These are phyloP conservation scores for Saxophila tyrrhenica DNA, from an alignment of 495 filamentous ascomycete species.

Conservation along the genomic window DNA sequence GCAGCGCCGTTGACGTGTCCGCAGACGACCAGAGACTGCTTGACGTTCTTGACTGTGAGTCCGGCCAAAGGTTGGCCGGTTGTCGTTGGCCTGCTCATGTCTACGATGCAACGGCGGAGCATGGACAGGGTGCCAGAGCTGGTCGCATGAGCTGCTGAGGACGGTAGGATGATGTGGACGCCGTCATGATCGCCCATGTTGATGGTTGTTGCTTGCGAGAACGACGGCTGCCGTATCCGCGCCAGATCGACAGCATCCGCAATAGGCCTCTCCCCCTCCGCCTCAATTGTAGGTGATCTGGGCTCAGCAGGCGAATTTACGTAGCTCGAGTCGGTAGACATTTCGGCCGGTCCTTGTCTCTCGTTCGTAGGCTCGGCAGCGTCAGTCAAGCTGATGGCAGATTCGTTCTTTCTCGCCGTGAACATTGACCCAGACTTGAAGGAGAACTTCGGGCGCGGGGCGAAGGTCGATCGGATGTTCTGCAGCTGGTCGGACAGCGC, in stretches of 20 bases:
- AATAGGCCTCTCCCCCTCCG: neutral
- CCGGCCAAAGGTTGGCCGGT: conserved; percentile 58
- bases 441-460: conserved; percentile 58
- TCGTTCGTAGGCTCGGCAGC: conserved; percentile 16
- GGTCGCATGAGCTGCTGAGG: conserved; percentile 52
- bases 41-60: conserved; percentile 59
- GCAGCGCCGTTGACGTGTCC: conserved; percentile 67
- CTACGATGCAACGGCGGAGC: conserved; percentile 62
- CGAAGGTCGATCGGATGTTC: conserved; percentile 43
- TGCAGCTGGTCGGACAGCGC: conserved; percentile 53
- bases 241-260: neutral
- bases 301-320: conserved; percentile 41
- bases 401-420: conserved; percentile 25
- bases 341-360: conserved; percentile 30
- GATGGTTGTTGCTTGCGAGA: conserved; percentile 49
- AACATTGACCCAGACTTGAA: conserved; percentile 45
- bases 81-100: conserved; percentile 54
- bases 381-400: conserved; percentile 37
- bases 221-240: conserved; percentile 43
- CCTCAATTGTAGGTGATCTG: conserved; percentile 31
- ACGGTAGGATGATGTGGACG: conserved; percentile 62
- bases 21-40: conserved; percentile 57
- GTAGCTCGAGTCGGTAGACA: conserved; percentile 26
- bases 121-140: conserved; percentile 63
- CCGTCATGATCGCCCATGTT: conserved; percentile 50